Evolutionary conservation across 805 yeast species (phyloP), one percentile per base, ranked within the genome.

Genomic region (Yarrowia yakushimensis): DNA sequence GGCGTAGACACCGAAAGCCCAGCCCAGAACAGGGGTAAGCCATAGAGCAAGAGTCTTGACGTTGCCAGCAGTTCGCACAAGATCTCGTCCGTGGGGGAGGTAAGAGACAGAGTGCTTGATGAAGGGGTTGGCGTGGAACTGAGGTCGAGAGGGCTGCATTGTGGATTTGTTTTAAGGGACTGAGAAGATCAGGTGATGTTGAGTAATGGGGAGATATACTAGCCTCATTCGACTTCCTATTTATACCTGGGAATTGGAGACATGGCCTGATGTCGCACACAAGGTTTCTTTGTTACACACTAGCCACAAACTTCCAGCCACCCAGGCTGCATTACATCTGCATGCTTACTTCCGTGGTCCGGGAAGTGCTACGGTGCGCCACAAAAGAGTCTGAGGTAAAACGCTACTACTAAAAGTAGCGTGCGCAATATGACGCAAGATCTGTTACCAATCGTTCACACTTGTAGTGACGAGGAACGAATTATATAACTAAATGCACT

Each of bases 131-230:
- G 28, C 22, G 28, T 18, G 30, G 48, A 55, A 11, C 12, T 43
- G 46, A 23, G 61, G 61, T 55, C 48, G 61, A 55, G 61, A 15
- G 27, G 61, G 61, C 61, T 55, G 46, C 61, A 55, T 55, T 55
- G 45, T 41, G n/a, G 43, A 6, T 50, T 33, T 50, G 42, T 33
- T 50, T 33, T 50, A 46, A 46, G 34, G 13, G 36, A 22, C 15
- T 31, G 28, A 22, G 43, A 52, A 23, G 43, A 52, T 52, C 59
- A 52, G 43, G 43, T 52, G 59, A 48, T 45, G 39, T 33, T 48
- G 57, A 6, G 10, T 23, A 33, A 36, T 52, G 59, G 43, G 52
- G 59, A 36, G 42, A 34, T 36, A 27, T 23, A 34, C 33, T 52
- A 36, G 42, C 43, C 43, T 36, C 59, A 52, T 36, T 36, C 28